Evolutionary conservation across 2,329 filamentous ascomycete species (phyloP).

Genomic region (Albophoma yamanashiensis): DNA sequence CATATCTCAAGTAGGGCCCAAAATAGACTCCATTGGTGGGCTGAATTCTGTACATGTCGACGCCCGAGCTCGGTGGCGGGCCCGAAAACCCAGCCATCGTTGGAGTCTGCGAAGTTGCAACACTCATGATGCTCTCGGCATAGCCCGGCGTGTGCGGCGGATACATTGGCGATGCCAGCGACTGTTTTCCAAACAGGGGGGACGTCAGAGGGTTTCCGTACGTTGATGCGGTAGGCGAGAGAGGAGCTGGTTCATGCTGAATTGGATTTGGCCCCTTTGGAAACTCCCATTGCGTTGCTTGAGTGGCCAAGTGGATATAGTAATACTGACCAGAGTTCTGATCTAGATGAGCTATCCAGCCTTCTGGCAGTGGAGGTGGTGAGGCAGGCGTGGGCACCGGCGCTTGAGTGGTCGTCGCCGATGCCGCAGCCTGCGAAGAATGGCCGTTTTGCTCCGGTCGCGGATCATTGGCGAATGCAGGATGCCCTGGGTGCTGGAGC

Average conservation of each 20-base stretch:
- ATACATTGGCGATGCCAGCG: constrained; percentile 68
- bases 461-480: constrained; percentile 82
- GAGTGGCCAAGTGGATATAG: constrained; percentile 91
- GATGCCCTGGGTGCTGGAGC: constrained; percentile 57
- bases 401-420: constrained; percentile 23
- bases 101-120: constrained; percentile 62
- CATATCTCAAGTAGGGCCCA: constrained; percentile 88
- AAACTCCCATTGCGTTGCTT: constrained; percentile 98
- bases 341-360: constrained; percentile 96
- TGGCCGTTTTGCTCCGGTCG: constrained; percentile 43
- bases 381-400: constrained; percentile 67
- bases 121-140: constrained; percentile 76
- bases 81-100: constrained; percentile 76
- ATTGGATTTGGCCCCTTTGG: constrained; percentile 90
- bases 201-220: constrained; percentile 66
- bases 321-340: constrained; percentile 96
- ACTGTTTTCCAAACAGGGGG: constrained; percentile 47
- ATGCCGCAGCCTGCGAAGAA: constrained; percentile 30
- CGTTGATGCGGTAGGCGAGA: constrained; percentile 71
- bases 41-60: constrained; percentile 87
- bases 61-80: constrained; percentile 77
- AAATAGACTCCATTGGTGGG: constrained; percentile 98
- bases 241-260: constrained; percentile 67
- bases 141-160: constrained; percentile 76
- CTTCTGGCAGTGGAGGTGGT: constrained; percentile 87